These are phyloP conservation scores for Apiotrichum porosum DNA, from an alignment of 1,284 basidiomycete species.

Conservation along the genomic window DNA sequence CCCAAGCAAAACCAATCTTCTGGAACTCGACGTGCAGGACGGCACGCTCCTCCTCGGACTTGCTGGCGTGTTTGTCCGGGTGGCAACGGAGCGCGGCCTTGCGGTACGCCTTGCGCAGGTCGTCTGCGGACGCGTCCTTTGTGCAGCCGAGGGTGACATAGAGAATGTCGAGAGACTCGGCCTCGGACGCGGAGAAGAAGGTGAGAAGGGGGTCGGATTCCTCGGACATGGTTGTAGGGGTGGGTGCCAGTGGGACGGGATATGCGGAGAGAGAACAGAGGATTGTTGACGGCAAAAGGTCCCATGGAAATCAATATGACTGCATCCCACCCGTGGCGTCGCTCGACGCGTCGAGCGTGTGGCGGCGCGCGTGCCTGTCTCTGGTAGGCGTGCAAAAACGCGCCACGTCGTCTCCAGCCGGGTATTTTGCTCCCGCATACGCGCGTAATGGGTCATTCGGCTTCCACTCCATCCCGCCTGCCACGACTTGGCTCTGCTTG, in stretches of 20 bases:
- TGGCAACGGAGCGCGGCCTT: conserved; percentile 75
- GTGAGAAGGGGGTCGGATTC: conserved; percentile 65
- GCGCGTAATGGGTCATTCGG: too few species aligned
- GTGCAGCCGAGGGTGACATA: conserved; percentile 65
- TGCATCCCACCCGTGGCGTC: too few species aligned
- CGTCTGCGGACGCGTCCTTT: conserved; percentile 57
- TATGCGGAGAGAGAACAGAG: too few species aligned
- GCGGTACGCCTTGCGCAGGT: conserved; percentile 78
- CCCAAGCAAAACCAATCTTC: conserved; percentile 83
- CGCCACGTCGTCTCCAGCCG: too few species aligned
- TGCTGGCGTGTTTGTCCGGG: conserved; percentile 76
- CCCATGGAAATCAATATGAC: too few species aligned
- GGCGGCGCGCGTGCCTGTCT: too few species aligned
- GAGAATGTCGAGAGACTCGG: conserved; percentile 48
- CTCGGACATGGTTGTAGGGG: conserved; percentile 55
- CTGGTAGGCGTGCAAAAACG: too few species aligned
- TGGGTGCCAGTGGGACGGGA: background rate
- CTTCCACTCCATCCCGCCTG: too few species aligned
- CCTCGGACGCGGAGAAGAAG: conserved; percentile 68
- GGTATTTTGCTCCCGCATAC: too few species aligned
- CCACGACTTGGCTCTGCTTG: too few species aligned
- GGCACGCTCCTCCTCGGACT: conserved; percentile 58
- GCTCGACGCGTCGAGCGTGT: too few species aligned
- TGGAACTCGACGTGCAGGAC: conserved; percentile 72
- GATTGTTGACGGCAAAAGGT: too few species aligned